phyloP scores from a whole-genome alignment of 345 rosid genomes.

The Melaleuca quinquenervia region DNA sequence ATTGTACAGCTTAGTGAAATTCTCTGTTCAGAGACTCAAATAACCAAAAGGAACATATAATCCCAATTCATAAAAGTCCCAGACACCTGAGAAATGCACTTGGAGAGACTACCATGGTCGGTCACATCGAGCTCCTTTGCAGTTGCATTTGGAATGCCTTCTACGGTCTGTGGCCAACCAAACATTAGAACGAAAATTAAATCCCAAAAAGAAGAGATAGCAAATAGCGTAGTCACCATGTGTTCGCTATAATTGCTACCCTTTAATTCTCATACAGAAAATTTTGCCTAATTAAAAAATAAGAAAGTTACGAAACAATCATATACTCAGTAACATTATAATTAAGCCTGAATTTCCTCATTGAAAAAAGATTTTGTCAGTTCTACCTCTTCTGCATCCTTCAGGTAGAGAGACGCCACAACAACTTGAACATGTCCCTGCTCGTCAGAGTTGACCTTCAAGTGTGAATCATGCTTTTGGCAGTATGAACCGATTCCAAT shows the following conservation, averaged over 20 bases:
- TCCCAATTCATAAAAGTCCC: neutral
- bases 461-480: constrained; percentile 19
- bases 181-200: neutral
- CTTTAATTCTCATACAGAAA: neutral
- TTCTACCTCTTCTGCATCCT: constrained; percentile 90
- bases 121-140: constrained; percentile 71
- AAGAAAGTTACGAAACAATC: neutral
- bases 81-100: constrained; percentile 65
- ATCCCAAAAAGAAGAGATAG: neutral
- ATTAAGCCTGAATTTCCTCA: neutral
- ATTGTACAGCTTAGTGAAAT: neutral
- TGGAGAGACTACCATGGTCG: constrained; percentile 53
- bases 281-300: neutral
- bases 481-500: constrained; percentile 28
- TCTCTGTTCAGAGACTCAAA: neutral
- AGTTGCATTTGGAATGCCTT: constrained; percentile 64
- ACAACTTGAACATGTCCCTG: constrained; percentile 45
- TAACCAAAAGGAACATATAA: neutral
- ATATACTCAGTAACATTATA: neutral
- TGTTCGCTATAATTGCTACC: neutral
- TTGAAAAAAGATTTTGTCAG: neutral
- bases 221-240: neutral
- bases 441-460: constrained; percentile 29
- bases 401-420: constrained; percentile 79
- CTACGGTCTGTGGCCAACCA: constrained; percentile 32